phyloP scores from a whole-genome alignment of 1,284 basidiomycete species.

The Wolfiporia cocos region DNA sequence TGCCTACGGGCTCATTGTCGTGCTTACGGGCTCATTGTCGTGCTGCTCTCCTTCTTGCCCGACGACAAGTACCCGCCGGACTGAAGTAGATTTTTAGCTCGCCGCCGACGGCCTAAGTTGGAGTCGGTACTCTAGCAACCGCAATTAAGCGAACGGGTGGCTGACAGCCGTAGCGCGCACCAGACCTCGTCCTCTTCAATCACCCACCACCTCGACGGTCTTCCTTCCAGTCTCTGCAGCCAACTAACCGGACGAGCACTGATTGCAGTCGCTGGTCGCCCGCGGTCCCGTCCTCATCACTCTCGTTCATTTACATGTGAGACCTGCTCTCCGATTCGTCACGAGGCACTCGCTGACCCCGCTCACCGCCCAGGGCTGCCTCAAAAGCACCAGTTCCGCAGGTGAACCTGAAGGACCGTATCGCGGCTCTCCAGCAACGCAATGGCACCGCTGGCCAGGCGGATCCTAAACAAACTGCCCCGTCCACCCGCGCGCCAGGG shows the following conservation, averaged over 20 bases:
- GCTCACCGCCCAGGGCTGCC: conserved; percentile 21
- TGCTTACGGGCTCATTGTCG: too few species aligned
- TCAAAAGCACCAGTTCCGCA: conserved; percentile 36
- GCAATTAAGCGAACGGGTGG: conserved; percentile 3
- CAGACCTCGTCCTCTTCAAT: conserved; percentile 7
- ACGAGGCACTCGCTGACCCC: not conserved
- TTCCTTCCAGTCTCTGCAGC: conserved; percentile 4
- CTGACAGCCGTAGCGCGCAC: not conserved
- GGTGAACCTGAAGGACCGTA: conserved; percentile 67
- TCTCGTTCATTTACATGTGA: conserved; percentile 21
- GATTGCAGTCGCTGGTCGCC: conserved; percentile 29
- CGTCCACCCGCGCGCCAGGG: conserved; percentile 27
- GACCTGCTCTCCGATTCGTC: conserved; percentile 4
- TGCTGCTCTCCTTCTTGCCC: too few species aligned
- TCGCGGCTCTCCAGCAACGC: conserved; percentile 66
- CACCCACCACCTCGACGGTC: conserved; percentile 18
- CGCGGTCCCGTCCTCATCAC: conserved; percentile 21
- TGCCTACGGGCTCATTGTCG: too few species aligned
- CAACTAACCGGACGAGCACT: conserved; percentile 21
- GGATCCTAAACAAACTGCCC: conserved; percentile 14
- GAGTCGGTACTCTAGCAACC: too few species aligned
- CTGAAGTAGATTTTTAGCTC: not conserved
- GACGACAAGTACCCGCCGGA: too few species aligned
- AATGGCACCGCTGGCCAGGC: conserved; percentile 25
- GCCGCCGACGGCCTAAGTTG: not conserved